phyloP scores from a whole-genome alignment of 352 stramenopile genomes.

The Phytophthora podocarpi region DNA sequence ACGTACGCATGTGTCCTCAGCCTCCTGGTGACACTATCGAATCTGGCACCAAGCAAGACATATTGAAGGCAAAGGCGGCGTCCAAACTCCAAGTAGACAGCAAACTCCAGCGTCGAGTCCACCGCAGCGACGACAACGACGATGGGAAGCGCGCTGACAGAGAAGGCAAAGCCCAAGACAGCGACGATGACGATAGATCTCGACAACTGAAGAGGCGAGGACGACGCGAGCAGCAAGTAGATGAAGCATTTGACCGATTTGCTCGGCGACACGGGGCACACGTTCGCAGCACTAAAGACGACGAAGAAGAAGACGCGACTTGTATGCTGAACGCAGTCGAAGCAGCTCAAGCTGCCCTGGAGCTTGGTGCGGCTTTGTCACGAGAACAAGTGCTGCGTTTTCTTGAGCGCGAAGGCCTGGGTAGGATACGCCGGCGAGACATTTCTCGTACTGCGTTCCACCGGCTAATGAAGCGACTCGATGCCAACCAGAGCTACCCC shows the following conservation, averaged over 20 bases:
- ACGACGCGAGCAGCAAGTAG: conserved; percentile 29
- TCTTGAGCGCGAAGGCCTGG: conserved; percentile 49
- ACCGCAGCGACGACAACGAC: conserved; percentile 3
- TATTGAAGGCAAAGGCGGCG: not conserved
- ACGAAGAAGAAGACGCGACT: conserved; percentile 29
- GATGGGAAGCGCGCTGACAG: conserved; percentile 17
- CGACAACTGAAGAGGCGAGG: conserved; percentile 8
- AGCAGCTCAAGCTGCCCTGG: conserved; percentile 70
- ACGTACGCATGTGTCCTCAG: conserved; percentile 69
- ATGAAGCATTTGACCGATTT: conserved; percentile 40
- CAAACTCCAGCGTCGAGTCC: not conserved
- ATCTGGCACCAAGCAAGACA: no score
- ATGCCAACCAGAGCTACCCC: conserved; percentile 35
- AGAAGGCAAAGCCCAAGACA: conserved; percentile 41
- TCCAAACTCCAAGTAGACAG: not conserved
- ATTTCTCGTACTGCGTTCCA: conserved; percentile 43
- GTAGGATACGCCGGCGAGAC: conserved; percentile 44
- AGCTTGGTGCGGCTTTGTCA: conserved; percentile 65
- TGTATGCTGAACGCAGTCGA: conserved; percentile 48
- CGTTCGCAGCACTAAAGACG: not conserved
- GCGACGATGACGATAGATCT: conserved; percentile 23
- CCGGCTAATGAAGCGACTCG: conserved; percentile 44
- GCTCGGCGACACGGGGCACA: conserved; percentile 2
- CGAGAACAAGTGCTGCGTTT: conserved; percentile 66
- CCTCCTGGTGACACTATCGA: not conserved